phyloP scores from a whole-genome alignment of 2,329 filamentous ascomycete genomes.

The Alternaria ethzedia region DNA sequence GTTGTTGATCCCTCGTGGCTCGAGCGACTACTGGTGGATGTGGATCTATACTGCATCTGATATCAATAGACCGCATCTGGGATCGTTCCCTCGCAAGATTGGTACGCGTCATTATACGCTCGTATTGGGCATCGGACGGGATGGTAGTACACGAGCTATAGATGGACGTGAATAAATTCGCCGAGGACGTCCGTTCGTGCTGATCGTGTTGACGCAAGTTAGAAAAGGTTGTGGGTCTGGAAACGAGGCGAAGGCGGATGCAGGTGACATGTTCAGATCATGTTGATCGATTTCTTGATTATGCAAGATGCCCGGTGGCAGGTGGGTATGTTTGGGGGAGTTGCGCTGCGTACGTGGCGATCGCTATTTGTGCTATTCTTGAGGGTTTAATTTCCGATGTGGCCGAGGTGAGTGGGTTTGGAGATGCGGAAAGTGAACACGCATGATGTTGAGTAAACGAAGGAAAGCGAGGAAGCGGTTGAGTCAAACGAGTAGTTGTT shows the following conservation, averaged over 20 bases:
- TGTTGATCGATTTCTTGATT: background rate
- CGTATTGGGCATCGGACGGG: background rate
- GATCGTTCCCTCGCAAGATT: background rate
- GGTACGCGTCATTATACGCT: background rate
- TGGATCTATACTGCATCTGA: background rate
- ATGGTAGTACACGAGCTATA: background rate
- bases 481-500: background rate
- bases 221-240: background rate
- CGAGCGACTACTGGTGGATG: background rate
- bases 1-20: background rate
- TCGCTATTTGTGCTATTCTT: background rate
- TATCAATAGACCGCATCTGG: background rate
- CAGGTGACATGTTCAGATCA: background rate
- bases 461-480: background rate
- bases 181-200: background rate
- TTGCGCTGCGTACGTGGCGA: background rate
- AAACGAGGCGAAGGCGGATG: background rate
- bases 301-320: background rate
- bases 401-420: background rate
- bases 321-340: background rate
- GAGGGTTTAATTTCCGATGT: background rate
- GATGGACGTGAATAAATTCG: background rate
- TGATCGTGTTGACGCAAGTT: background rate
- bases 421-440: background rate
- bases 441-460: background rate